Evolutionary conservation across 2,329 filamentous ascomycete genomes (phyloP), one percentile per base, ranked within the genome.

Genomic region (Coniochaeta hoffmannii): DNA sequence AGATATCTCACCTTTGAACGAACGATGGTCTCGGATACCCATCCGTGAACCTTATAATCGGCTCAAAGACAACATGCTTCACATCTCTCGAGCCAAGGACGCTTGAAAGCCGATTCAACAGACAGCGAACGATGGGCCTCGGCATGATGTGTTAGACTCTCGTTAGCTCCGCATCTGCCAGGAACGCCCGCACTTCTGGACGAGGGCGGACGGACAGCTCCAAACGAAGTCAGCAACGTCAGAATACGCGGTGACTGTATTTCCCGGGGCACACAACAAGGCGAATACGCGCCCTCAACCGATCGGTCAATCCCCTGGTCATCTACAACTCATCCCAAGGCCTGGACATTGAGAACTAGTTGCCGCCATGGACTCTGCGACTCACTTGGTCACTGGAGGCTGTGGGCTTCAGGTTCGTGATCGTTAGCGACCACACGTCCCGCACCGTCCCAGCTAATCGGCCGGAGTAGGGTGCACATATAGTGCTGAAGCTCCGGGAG

Each of bases 331-430:
- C n/a, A n/a, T n/a, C n/a, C n/a, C 34, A 5, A 4, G 14, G 12
- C n/a, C 3, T 4, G 34, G 17, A 17, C 15, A 14, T n/a, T 17
- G 14, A 17, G 19, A 41, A 4, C 10, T 7, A 41, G 41, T 50
- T 53, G 50, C 50, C 32, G 24, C 12, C 15, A 59, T 59, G 58
- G 53, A 52, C 4, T 17, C 19, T 3, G 57, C 61, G 35, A 60
- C 57, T 7, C 59, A 59, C 62, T 72, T 82, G 51, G 74, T 82
- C 50, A 73, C 80, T 35, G 79, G 79, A 53, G 79, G 79, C 62
- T 82, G 79, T 61, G 79, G 79, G 30, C 80, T 82, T 50, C 46
- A 50, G 46, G 36, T 41, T 41, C 36, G 36, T 41, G 36, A 19
- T 24, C 6, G n/a, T 6, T 19, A 22, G 3, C 17, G n/a, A 8